Conservation (phyloP, 2,329 filamentous ascomycete genomes). For the Lasiodiplodia citricola region DNA sequence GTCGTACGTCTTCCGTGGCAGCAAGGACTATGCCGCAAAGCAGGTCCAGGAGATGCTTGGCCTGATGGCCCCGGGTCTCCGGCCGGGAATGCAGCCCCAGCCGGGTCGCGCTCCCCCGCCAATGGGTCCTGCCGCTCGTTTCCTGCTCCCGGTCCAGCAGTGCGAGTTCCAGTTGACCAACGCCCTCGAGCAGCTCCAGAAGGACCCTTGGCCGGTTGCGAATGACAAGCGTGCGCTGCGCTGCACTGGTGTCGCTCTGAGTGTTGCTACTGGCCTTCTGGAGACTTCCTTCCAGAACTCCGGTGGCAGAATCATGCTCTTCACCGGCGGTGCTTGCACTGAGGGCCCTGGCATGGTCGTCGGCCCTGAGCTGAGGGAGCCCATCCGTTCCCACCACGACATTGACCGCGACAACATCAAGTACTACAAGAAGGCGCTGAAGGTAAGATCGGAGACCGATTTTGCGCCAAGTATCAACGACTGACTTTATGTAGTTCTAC, state of each 20-base stretch:
- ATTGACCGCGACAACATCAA: constrained; percentile 99
- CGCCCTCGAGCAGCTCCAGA: constrained; percentile 91
- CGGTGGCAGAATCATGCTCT: constrained; percentile 95
- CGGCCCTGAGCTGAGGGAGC: constrained; percentile 91
- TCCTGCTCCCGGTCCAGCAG: constrained; percentile 91
- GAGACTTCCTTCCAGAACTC: constrained; percentile 96
- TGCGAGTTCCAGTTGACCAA: constrained; percentile 98
- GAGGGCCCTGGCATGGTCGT: constrained; percentile 98
- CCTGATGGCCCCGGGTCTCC: constrained; percentile 71
- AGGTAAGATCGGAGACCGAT: constrained; percentile 62
- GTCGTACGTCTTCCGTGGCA: constrained; percentile 97
- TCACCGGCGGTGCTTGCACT: constrained; percentile 91
- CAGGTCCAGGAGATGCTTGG: constrained; percentile 99
- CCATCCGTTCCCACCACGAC: constrained; percentile 97
- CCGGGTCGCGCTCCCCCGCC: constrained; percentile 76
- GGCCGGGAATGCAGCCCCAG: constrained; percentile 73
- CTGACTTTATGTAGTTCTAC: constrained; percentile 70
- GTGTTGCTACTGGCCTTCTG: constrained; percentile 88
- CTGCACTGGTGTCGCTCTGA: constrained; percentile 95
- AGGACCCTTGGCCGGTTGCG: constrained; percentile 95
- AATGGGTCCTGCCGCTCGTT: constrained; percentile 82
- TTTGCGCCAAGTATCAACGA: not conserved
- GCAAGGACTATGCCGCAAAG: constrained; percentile 97
- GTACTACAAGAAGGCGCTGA: constrained; percentile 98
- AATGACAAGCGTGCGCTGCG: constrained; percentile 89